phyloP scores from a whole-genome alignment of 208 protist genomes.

The Crithidia thermophila region DNA sequence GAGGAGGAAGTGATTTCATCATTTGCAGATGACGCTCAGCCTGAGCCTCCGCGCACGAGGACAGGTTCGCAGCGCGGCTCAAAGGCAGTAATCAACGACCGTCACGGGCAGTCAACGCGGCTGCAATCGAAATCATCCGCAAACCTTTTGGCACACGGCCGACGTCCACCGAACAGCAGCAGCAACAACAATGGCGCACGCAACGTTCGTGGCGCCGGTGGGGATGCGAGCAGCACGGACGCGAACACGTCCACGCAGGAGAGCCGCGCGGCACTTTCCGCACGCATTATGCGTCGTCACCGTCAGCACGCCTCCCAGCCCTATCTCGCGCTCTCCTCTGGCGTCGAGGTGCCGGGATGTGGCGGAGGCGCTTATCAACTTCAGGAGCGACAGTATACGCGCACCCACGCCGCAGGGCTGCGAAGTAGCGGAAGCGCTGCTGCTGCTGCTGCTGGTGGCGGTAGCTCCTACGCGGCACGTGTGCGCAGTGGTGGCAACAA shows the following conservation, averaged over 20 bases:
- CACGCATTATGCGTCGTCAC: slow-evolving; percentile 25
- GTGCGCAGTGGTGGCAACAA: slow-evolving; percentile 22
- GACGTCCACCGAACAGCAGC: too few relatives aligned
- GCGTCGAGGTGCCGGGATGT: slow-evolving; percentile 30
- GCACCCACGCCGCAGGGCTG: background rate
- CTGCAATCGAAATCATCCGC: too few relatives aligned
- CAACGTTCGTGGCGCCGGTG: background rate
- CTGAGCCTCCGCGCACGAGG: too few relatives aligned
- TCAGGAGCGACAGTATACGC: slow-evolving; percentile 11
- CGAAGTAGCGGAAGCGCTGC: background rate
- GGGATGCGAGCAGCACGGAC: background rate
- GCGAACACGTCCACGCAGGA: background rate
- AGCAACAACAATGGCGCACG: background rate
- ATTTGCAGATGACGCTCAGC: too few relatives aligned
- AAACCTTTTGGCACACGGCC: too few relatives aligned
- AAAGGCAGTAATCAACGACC: too few relatives aligned
- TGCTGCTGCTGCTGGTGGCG: background rate
- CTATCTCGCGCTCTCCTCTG: slow-evolving; percentile 22
- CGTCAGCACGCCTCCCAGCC: slow-evolving; percentile 6
- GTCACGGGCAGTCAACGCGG: too few relatives aligned
- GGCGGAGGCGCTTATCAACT: slow-evolving; percentile 26
- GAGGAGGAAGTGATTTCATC: too few relatives aligned
- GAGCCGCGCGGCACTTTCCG: slow-evolving; percentile 8
- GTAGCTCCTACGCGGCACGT: slow-evolving; percentile 6
- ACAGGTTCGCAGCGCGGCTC: too few relatives aligned